Conservation (phyloP, 306 rosid genomes). For the Glycine soja region DNA sequence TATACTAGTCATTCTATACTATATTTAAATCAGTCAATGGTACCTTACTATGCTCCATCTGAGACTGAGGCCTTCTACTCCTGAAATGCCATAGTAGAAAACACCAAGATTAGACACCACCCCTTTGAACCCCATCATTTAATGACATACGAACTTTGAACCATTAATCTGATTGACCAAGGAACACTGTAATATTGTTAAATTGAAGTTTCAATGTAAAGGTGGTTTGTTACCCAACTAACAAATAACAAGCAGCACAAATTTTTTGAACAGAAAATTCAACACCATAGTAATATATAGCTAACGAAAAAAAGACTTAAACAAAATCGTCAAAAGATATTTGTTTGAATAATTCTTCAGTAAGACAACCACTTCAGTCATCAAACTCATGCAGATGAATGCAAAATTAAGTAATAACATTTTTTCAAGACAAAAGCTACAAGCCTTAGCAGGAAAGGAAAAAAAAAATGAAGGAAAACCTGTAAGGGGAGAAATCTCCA, state of each 20-base stretch:
- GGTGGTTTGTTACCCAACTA: not conserved
- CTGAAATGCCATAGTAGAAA: slow-evolving; percentile 65
- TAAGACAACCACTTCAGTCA: slow-evolving; percentile 13
- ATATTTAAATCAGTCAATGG: slow-evolving; percentile 31
- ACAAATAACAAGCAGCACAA: not conserved
- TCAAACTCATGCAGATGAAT: slow-evolving; percentile 22
- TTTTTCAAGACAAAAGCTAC: not conserved
- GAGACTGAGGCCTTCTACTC: slow-evolving; percentile 59
- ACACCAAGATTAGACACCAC: slow-evolving; percentile 32
- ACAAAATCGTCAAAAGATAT: slow-evolving; percentile 26
- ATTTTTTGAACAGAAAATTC: not conserved
- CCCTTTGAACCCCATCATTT: slow-evolving; percentile 22
- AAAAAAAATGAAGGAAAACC: slow-evolving; percentile 52
- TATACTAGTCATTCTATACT: slow-evolving; percentile 19
- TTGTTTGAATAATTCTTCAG: slow-evolving; percentile 4
- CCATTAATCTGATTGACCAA: slow-evolving; percentile 24
- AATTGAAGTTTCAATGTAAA: slow-evolving; percentile 19
- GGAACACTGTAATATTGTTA: slow-evolving; percentile 12
- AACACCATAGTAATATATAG: not conserved
- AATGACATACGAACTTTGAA: not conserved
- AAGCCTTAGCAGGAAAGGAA: not conserved
- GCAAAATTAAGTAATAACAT: not conserved
- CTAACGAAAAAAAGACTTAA: slow-evolving; percentile 1
- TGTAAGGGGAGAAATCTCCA: slow-evolving; percentile 87
- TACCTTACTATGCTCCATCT: slow-evolving; percentile 67